A percentile compares a stretch with the other conserved stretches of the same genome.
These are phyloP conservation scores for Teratosphaeria zuluensis DNA, from an alignment of 2,329 filamentous ascomycete species.

Conservation along the genomic window DNA sequence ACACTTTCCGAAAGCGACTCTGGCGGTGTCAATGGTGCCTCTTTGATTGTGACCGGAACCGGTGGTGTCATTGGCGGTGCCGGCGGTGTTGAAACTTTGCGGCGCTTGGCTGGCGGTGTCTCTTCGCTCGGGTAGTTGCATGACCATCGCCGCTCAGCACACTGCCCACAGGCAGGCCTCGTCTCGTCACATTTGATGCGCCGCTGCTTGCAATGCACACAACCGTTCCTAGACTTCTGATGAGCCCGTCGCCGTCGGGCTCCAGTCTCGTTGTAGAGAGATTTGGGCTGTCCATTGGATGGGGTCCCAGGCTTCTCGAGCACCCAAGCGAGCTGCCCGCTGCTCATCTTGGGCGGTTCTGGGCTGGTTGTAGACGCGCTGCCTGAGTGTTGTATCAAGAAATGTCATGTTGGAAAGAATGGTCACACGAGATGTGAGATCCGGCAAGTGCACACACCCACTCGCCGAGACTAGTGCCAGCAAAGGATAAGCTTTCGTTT, in stretches of 20 bases:
- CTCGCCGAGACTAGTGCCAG: background rate
- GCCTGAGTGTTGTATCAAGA: background rate
- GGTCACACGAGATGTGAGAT: background rate
- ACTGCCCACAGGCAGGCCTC: constrained; percentile 12
- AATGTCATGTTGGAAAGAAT: background rate
- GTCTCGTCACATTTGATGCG: constrained; percentile 18
- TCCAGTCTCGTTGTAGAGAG: constrained; percentile 7
- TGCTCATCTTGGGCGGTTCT: background rate
- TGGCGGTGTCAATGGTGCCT: background rate
- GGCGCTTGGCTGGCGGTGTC: background rate
- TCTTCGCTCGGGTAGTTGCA: constrained; percentile 5
- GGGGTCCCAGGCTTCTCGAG: constrained; percentile 3
- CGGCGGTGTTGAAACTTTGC: background rate
- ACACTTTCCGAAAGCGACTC: background rate
- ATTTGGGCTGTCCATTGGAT: background rate
- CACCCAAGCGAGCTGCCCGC: constrained; percentile 2
- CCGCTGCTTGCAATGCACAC: constrained; percentile 13
- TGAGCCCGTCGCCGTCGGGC: constrained; percentile 5
- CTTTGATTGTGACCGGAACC: background rate
- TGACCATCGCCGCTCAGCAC: constrained; percentile 8
- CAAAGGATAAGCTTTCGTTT: background rate
- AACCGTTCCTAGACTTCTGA: constrained; percentile 12
- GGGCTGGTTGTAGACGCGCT: background rate
- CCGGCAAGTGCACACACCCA: background rate
- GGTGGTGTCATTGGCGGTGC: background rate